Conservation (phyloP, 192 early-diverging fungal genomes). For the Rhizoclosmatium sp. region DNA sequence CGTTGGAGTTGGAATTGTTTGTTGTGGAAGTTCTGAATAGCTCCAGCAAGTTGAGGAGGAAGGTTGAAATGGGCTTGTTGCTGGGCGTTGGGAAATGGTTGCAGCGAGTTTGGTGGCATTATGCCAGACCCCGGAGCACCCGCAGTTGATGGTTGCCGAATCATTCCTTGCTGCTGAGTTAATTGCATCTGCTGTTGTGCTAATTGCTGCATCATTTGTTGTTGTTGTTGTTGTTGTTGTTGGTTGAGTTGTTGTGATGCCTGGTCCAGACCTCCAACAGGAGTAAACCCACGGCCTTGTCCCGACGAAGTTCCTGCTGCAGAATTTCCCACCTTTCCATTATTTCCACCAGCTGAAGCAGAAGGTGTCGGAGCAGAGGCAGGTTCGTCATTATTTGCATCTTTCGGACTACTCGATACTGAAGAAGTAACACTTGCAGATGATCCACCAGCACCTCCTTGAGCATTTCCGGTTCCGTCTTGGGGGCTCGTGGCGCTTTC, state of each 20-base stretch:
- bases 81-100: not conserved
- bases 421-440: not conserved
- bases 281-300: no score
- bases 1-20: constrained; percentile 22
- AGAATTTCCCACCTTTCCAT: no score
- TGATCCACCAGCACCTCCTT: not conserved
- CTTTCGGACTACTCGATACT: not conserved
- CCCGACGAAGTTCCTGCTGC: no score
- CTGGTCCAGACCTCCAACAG: no score
- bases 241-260: not conserved
- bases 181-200: constrained; percentile 18
- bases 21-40: constrained; percentile 19
- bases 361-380: not conserved
- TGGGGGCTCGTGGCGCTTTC: not conserved
- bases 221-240: constrained; percentile 31
- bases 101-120: not conserved
- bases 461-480: not conserved
- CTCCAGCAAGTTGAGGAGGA: not conserved
- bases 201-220: constrained; percentile 1
- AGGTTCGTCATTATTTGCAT: not conserved
- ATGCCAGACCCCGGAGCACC: not conserved
- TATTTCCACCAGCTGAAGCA: no score
- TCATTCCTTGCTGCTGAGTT: not conserved
- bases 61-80: not conserved
- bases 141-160: not conserved